phyloP scores from a whole-genome alignment of 108 stramenopile genomes.

The Skeletonema potamos region DNA sequence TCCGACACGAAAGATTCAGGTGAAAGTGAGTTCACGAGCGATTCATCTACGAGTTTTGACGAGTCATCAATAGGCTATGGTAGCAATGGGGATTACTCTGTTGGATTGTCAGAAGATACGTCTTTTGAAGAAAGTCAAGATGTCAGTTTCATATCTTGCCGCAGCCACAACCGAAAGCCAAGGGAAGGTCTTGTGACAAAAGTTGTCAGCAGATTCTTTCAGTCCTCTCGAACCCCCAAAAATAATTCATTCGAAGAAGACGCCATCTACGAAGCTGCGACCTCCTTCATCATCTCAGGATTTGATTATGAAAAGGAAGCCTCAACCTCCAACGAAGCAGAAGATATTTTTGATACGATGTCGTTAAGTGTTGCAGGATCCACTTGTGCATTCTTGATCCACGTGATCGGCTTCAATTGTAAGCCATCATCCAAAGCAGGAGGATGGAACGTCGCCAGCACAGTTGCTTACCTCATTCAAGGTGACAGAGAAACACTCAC shows the following conservation, averaged over 20 bases:
- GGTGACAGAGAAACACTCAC: conserved; percentile 34
- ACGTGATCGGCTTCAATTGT: conserved; percentile 10
- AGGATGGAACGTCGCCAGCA: conserved; percentile 31
- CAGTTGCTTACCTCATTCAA: conserved; percentile 37
- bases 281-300: conserved; percentile 45
- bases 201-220: conserved; percentile 10
- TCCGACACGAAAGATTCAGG: conserved; percentile 4
- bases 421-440: background rate
- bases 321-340: background rate
- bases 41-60: conserved; percentile 10
- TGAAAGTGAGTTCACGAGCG: conserved; percentile 4
- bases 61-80: conserved; percentile 3
- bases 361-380: conserved; percentile 31
- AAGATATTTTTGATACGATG: background rate
- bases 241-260: conserved; percentile 29
- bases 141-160: conserved; percentile 3
- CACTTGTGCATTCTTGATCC: conserved; percentile 27
- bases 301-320: conserved; percentile 20
- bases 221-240: background rate
- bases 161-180: conserved; percentile 1
- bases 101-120: conserved; percentile 7
- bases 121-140: conserved; percentile 2
- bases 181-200: conserved; percentile 18
- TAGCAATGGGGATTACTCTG: background rate
- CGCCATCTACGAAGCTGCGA: conserved; percentile 46